Conservation (phyloP, 2,329 filamentous ascomycete species). For the Ambrosiella cleistominuta region DNA sequence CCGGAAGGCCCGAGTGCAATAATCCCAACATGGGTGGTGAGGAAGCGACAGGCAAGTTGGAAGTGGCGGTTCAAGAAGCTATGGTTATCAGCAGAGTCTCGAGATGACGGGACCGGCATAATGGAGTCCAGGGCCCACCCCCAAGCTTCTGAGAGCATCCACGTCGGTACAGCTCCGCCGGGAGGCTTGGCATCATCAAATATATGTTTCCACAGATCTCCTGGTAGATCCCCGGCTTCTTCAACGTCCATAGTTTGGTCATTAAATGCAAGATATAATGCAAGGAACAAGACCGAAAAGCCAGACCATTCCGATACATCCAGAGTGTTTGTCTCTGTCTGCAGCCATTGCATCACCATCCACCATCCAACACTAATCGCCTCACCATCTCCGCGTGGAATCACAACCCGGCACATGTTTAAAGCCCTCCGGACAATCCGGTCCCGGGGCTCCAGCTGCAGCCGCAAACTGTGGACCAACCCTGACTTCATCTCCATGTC, state of each 20-base stretch:
- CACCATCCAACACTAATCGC: conserved; percentile 55
- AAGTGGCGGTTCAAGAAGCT: conserved; percentile 35
- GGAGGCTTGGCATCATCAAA: not conserved
- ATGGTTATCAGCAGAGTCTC: not conserved
- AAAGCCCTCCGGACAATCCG: conserved; percentile 44
- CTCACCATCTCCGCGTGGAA: conserved; percentile 40
- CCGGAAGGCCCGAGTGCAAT: conserved; percentile 35
- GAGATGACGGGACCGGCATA: conserved; percentile 2
- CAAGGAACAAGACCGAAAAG: conserved; percentile 43
- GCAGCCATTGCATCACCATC: conserved; percentile 54
- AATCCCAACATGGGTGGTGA: conserved; percentile 40
- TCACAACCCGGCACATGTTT: conserved; percentile 43
- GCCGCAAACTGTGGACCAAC: conserved; percentile 45
- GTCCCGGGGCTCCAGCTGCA: conserved; percentile 48
- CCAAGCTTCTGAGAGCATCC: conserved; percentile 50
- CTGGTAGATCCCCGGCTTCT: not conserved
- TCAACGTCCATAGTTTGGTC: not conserved
- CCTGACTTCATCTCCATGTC: conserved; percentile 48
- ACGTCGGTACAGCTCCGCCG: conserved; percentile 28
- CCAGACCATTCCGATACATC: conserved; percentile 52
- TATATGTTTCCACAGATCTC: not conserved
- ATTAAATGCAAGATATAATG: conserved; percentile 34
- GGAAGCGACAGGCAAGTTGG: conserved; percentile 45
- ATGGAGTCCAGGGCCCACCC: conserved; percentile 49
- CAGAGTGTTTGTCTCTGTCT: conserved; percentile 27